A percentile compares a stretch with the other conserved stretches of the same genome.
phyloP scores from a whole-genome alignment of 208 protist genomes.

The Leishmania guyanensis region DNA sequence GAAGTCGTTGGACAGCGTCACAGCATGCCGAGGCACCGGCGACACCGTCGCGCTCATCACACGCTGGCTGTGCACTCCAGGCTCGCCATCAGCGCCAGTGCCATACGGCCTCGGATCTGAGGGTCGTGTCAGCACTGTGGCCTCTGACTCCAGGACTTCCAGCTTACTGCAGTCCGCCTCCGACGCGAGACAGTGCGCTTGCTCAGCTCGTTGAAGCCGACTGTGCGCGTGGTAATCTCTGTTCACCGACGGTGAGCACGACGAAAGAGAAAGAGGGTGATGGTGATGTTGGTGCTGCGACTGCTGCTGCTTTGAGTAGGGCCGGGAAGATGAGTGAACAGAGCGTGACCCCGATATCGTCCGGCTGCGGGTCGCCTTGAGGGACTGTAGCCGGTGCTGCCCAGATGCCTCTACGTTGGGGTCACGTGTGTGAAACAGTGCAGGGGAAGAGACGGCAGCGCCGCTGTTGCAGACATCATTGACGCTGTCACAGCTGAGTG shows the following conservation, averaged over 20 bases:
- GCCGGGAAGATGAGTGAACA: not conserved
- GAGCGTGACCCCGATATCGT: constrained; percentile 4
- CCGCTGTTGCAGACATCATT: not conserved
- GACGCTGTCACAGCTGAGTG: not conserved
- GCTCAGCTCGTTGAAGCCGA: not conserved
- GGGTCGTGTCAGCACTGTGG: constrained; percentile 18
- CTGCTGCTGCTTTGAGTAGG: not conserved
- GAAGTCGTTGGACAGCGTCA: constrained; percentile 17
- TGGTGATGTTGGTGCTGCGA: not conserved
- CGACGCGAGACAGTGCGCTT: not conserved
- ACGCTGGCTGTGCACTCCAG: not conserved
- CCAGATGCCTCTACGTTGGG: not conserved
- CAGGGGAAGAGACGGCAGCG: constrained; percentile 1
- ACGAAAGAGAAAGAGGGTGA: not conserved
- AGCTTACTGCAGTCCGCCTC: not conserved
- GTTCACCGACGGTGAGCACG: constrained; percentile 15
- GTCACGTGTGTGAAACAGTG: constrained; percentile 12
- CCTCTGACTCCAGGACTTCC: constrained; percentile 18
- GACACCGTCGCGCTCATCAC: constrained; percentile 15
- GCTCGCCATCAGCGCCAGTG: not conserved
- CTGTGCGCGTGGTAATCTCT: not conserved
- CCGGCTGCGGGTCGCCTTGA: constrained; percentile 14
- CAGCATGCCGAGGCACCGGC: constrained; percentile 24
- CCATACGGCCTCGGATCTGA: not conserved
- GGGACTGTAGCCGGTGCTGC: not conserved